Conservation (phyloP, 306 rosid species). For the Datisca glomerata region DNA sequence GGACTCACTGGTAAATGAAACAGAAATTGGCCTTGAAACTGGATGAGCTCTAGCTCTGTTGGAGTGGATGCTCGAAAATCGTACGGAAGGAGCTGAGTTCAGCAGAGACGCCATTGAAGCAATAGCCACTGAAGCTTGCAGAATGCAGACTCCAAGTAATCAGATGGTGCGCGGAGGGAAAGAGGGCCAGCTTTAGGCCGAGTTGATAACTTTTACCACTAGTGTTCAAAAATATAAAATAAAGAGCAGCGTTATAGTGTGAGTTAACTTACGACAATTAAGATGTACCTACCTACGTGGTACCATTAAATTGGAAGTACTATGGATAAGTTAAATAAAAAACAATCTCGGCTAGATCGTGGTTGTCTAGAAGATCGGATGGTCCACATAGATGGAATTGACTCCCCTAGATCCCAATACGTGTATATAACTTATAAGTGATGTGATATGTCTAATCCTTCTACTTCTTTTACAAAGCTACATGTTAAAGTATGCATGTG, state of each 20-base stretch:
- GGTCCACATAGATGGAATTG: too few relatives aligned
- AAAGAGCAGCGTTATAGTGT: not conserved
- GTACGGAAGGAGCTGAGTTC: slow-evolving; percentile 25
- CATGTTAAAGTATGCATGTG: too few relatives aligned
- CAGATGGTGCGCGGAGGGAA: slow-evolving; percentile 1
- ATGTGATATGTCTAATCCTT: too few relatives aligned
- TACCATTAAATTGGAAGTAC: not conserved
- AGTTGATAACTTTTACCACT: slow-evolving; percentile 18
- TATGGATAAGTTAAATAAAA: too few relatives aligned
- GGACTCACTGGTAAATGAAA: slow-evolving; percentile 43
- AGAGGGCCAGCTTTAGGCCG: not conserved
- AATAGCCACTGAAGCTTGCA: not conserved
- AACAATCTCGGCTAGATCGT: too few relatives aligned
- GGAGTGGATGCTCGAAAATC: slow-evolving; percentile 17
- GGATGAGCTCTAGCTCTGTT: slow-evolving; percentile 22
- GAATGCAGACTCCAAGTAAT: not conserved
- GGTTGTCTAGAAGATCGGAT: too few relatives aligned
- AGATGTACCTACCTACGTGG: slow-evolving; percentile 2
- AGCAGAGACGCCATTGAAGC: slow-evolving; percentile 45
- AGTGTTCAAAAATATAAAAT: not conserved
- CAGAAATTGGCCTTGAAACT: slow-evolving; percentile 19
- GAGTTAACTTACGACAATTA: not conserved
- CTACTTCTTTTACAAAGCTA: too few relatives aligned
- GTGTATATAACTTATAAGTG: too few relatives aligned
- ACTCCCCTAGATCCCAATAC: too few relatives aligned